A percentile compares a stretch with the other conserved stretches of the same genome.
These are phyloP conservation scores for Tetrahymena malaccensis DNA, from an alignment of 73 alveolate genomes.

Conservation along the genomic window DNA sequence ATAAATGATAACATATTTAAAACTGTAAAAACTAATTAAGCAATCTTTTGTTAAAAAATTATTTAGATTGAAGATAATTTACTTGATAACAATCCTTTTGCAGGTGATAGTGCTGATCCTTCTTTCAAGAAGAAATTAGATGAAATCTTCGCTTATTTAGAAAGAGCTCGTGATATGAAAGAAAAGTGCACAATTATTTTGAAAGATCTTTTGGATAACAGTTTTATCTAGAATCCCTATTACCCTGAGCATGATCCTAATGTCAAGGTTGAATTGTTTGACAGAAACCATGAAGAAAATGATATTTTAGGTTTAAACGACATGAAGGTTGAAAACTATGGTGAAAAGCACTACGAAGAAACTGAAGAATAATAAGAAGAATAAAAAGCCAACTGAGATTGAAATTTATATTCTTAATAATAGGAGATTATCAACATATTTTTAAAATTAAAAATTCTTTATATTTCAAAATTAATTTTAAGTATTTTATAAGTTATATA, in stretches of 20 bases:
- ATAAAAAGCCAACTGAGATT: neutral
- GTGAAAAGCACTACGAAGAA: conserved; percentile 12
- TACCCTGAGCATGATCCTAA: conserved; percentile 79
- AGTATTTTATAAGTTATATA: no score
- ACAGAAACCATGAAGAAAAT: conserved; percentile 90
- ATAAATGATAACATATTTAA: neutral
- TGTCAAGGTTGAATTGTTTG: conserved; percentile 73
- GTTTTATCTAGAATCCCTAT: conserved; percentile 86
- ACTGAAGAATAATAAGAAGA: neutral
- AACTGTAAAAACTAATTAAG: neutral
- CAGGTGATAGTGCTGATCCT: conserved; percentile 71
- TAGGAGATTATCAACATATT: no score
- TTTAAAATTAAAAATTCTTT: no score
- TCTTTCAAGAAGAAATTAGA: conserved; percentile 37
- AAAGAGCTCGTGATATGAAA: conserved; percentile 61
- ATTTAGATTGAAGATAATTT: neutral
- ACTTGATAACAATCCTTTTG: conserved; percentile 42
- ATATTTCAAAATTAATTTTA: no score
- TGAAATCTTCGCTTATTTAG: conserved; percentile 57
- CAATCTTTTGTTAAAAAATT: neutral
- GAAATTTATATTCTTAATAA: no score
- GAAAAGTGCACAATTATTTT: conserved; percentile 69
- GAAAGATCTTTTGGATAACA: conserved; percentile 94
- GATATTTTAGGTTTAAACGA: conserved; percentile 95
- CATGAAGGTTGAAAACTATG: conserved; percentile 87